phyloP scores from a whole-genome alignment of 306 rosid genomes.

The Prunus mume region DNA sequence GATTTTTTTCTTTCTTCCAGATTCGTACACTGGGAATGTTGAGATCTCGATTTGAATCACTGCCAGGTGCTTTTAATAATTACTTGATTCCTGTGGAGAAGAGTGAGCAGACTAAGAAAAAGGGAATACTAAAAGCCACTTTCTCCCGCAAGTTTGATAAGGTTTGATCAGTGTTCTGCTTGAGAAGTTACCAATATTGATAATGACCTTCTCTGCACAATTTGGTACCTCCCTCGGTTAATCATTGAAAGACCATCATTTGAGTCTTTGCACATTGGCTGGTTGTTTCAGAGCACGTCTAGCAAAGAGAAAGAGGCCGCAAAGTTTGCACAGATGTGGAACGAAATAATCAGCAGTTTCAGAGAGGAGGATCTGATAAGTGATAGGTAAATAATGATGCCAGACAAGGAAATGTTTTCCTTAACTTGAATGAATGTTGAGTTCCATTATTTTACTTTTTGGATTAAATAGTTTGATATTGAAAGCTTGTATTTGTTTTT shows the following conservation, averaged over 20 bases:
- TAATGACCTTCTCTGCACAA: not conserved
- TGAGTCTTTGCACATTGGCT: constrained; percentile 7
- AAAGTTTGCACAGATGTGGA: constrained; percentile 94
- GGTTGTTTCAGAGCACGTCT: constrained; percentile 50
- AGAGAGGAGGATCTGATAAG: constrained; percentile 90
- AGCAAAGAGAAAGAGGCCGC: constrained; percentile 72
- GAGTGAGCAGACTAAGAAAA: constrained; percentile 43
- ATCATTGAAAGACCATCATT: not conserved
- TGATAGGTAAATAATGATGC: constrained; percentile 52
- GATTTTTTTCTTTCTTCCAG: constrained; percentile 46
- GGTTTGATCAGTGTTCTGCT: constrained; percentile 49
- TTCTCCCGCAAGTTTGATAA: constrained; percentile 68
- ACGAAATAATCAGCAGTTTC: constrained; percentile 78
- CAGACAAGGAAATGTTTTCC: constrained; percentile 1
- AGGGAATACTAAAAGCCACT: constrained; percentile 53
- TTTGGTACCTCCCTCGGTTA: constrained; percentile 2
- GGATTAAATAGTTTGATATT: constrained; percentile 5
- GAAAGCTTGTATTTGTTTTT: constrained; percentile 20
- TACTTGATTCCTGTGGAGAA: constrained; percentile 67
- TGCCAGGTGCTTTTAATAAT: constrained; percentile 88
- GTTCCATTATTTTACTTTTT: constrained; percentile 13
- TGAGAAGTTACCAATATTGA: constrained; percentile 8
- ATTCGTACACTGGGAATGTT: constrained; percentile 84
- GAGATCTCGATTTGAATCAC: constrained; percentile 77
- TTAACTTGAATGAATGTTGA: not conserved